Base-by-base conservation (phyloP, 2,329 filamentous ascomycete genomes). In the Malbranchea zuffiana region DNA sequence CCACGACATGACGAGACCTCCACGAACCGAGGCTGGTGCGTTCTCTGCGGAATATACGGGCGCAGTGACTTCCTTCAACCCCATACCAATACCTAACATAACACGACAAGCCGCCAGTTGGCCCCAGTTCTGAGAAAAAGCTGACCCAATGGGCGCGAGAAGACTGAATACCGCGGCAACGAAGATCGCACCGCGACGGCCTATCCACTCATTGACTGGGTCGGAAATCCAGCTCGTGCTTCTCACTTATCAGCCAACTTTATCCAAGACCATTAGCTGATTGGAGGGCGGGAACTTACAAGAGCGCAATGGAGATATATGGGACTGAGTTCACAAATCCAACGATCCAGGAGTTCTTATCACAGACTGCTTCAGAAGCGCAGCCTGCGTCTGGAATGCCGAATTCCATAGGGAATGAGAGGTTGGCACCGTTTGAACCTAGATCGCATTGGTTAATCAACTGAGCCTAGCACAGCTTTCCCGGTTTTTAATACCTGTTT, bases 191-290 rank as follows among this genome's bases (percentile, higher is more conserved):
- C 75, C 74, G 36, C 75, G 71, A 25, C 77, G 74, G 19, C 75
- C 76, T 15, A 75, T 45, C 6, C 59, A 55, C 17, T 71, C 60
- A 47, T 81, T 81, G 11, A 74, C 47, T 0, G 75, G 75, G 43
- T 82, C 78, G 1, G 76, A 78, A 7, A 80, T 56, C 78, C 77
- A 81, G 50, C 74, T 77, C 5, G 75, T 74, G 46, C 65, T 68
- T 31, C 10, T 30, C 13, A 76, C 75, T 32, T 69, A 54, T 45
- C 74, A 74, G 2, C 23, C 7, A 25, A 7, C 23, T 25, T 25
- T 25, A 5, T 7, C 11, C 15, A n/a, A 6, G 19, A 5, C 10
- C 24, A 23, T 2, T 21, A 6, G 8, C 8, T 3, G 13, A 23
- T 17, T 18, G 6, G 12, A 7, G 8, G 21, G 17, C 24, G 15